Evolutionary conservation across 148 eudicot species (phyloP).

Genomic region (Euryodendron excelsum): DNA sequence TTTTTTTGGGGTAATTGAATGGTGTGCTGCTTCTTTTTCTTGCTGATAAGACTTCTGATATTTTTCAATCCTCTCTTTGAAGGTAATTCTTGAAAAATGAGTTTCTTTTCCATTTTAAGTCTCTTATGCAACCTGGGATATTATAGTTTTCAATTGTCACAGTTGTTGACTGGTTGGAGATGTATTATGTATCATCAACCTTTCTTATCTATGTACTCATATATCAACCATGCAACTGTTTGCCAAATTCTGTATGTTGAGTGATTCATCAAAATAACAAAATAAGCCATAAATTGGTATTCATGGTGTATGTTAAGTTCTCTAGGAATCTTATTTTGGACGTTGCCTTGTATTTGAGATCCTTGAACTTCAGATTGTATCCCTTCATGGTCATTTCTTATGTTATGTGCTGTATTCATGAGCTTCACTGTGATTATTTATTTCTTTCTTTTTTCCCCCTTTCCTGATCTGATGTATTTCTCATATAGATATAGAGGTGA

Average conservation of each 20-base stretch:
- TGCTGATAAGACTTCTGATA: not conserved
- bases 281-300: not conserved
- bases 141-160: not conserved
- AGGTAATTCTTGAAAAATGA: conserved; percentile 1
- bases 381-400: no score
- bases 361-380: no score
- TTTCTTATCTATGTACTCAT: no score
- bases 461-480: not conserved
- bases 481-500: not conserved
- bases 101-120: not conserved
- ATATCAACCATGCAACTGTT: not conserved
- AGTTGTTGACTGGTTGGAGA: not conserved
- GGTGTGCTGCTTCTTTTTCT: not conserved
- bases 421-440: not conserved
- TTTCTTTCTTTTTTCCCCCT: not conserved
- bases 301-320: not conserved
- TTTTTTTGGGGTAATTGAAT: conserved; percentile 5
- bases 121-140: not conserved
- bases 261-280: not conserved
- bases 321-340: not conserved
- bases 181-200: not conserved
- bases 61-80: not conserved
- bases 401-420: not conserved
- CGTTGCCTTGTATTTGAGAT: not conserved
- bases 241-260: not conserved